phyloP scores from a whole-genome alignment of 176 grass and related monocot genomes.

The Cocos nucifera region DNA sequence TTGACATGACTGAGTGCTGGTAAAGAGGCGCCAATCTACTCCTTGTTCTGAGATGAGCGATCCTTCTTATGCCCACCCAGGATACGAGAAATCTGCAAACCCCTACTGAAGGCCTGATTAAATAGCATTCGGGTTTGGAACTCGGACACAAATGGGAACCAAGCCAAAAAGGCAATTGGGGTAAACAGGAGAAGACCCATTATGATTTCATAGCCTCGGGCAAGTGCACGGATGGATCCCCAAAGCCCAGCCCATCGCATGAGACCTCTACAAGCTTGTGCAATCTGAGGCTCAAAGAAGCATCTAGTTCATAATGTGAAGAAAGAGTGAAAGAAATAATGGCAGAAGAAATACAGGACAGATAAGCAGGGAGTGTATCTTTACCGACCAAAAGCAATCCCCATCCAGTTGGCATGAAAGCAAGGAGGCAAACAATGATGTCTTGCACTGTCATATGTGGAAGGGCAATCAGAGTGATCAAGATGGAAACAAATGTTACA shows the following conservation, averaged over 20 bases:
- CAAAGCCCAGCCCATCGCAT: constrained; percentile 37
- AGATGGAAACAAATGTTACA: constrained; percentile 42
- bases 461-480: constrained; percentile 61
- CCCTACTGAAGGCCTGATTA: constrained; percentile 90
- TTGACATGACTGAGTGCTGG: too few species aligned
- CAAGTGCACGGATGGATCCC: constrained; percentile 74
- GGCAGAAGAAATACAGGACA: too few species aligned
- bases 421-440: constrained; percentile 65
- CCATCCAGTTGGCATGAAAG: constrained; percentile 89
- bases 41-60: constrained; percentile 35
- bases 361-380: background rate
- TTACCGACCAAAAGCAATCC: constrained; percentile 65
- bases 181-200: constrained; percentile 67
- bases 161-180: constrained; percentile 64
- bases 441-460: constrained; percentile 65
- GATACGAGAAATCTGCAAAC: constrained; percentile 90
- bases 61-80: constrained; percentile 75
- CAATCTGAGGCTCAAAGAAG: constrained; percentile 42
- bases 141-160: constrained; percentile 88
- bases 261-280: constrained; percentile 57
- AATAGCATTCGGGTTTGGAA: constrained; percentile 91
- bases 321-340: too few species aligned
- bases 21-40: constrained; percentile 22
- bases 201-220: constrained; percentile 65
- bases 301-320: background rate